Evolutionary conservation across 2,329 filamentous ascomycete species (phyloP).

Genomic region (Clarireedia hainanense): DNA sequence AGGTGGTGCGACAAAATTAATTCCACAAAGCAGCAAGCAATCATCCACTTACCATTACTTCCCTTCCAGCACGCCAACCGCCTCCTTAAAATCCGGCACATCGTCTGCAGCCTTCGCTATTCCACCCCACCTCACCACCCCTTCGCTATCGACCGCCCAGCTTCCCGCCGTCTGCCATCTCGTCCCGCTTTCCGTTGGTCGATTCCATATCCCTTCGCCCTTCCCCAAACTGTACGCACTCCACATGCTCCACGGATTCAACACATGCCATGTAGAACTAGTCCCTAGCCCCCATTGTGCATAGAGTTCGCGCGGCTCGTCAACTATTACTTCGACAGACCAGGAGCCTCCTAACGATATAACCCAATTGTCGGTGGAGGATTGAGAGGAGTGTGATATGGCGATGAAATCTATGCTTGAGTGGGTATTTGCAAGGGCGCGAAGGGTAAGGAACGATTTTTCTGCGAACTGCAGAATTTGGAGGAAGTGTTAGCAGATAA

Average conservation of each 20-base stretch:
- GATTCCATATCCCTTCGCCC: slow-evolving; percentile 58
- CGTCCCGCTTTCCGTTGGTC: slow-evolving; percentile 55
- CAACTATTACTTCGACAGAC: slow-evolving; percentile 51
- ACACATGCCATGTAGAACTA: slow-evolving; percentile 51
- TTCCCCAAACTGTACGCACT: slow-evolving; percentile 49
- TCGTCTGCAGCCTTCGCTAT: slow-evolving; percentile 43
- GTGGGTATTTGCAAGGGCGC: slow-evolving; percentile 42
- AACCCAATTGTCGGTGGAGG: slow-evolving; percentile 40
- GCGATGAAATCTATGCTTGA: slow-evolving; percentile 49
- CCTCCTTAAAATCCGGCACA: slow-evolving; percentile 44
- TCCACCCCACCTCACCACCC: slow-evolving; percentile 45
- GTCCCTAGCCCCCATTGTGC: slow-evolving; percentile 57
- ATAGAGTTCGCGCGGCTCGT: slow-evolving; percentile 52
- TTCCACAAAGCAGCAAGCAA: too few species aligned
- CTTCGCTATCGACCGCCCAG: slow-evolving; percentile 50
- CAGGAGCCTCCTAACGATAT: slow-evolving; percentile 19
- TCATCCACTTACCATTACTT: background rate
- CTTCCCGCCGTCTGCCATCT: slow-evolving; percentile 62
- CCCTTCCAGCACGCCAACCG: slow-evolving; percentile 6
- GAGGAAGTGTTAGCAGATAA: background rate
- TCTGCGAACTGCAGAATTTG: slow-evolving; percentile 40
- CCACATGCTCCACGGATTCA: slow-evolving; percentile 50
- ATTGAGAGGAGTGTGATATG: slow-evolving; percentile 52
- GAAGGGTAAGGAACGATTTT: slow-evolving; percentile 52
- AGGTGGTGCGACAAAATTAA: too few species aligned